A percentile compares a stretch with the other conserved stretches of the same genome.
These are phyloP conservation scores for Carex cristatella DNA, from an alignment of 176 grass and related monocot genomes.

Conservation along the genomic window DNA sequence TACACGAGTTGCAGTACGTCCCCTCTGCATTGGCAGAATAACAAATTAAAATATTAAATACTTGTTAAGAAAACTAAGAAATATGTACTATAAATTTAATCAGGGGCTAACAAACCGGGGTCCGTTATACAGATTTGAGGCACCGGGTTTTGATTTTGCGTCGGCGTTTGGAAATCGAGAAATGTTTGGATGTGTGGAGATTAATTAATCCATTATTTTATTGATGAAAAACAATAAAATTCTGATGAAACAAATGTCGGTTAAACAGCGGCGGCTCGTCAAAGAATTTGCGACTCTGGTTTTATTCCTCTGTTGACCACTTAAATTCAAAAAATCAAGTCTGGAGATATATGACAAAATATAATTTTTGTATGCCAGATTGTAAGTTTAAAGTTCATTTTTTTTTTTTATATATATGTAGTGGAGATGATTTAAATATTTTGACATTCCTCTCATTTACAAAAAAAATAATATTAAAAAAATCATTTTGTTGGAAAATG, in stretches of 20 bases:
- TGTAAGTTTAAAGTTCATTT: too few species aligned
- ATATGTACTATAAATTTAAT: neutral
- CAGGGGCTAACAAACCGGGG: neutral
- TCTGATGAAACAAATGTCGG: neutral
- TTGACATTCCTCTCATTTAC: too few species aligned
- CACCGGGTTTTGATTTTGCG: slow-evolving; percentile 9
- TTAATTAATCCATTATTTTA: neutral
- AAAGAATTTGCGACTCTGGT: neutral
- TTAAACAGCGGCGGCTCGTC: slow-evolving; percentile 17
- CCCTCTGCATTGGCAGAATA: neutral
- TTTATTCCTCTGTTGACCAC: neutral
- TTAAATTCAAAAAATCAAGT: too few species aligned
- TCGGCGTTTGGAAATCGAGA: neutral
- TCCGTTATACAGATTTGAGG: slow-evolving; percentile 1
- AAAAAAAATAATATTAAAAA: too few species aligned
- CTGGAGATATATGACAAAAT: too few species aligned
- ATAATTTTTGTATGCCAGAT: too few species aligned
- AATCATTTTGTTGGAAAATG: too few species aligned
- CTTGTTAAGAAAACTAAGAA: neutral
- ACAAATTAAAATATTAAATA: neutral
- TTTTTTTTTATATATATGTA: too few species aligned
- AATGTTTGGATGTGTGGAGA: neutral
- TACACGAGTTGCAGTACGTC: neutral
- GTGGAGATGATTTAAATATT: too few species aligned
- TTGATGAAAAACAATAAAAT: neutral